Evolutionary conservation across 208 protist species (phyloP).

Genomic region (Acanthamoeba pearcei): DNA sequence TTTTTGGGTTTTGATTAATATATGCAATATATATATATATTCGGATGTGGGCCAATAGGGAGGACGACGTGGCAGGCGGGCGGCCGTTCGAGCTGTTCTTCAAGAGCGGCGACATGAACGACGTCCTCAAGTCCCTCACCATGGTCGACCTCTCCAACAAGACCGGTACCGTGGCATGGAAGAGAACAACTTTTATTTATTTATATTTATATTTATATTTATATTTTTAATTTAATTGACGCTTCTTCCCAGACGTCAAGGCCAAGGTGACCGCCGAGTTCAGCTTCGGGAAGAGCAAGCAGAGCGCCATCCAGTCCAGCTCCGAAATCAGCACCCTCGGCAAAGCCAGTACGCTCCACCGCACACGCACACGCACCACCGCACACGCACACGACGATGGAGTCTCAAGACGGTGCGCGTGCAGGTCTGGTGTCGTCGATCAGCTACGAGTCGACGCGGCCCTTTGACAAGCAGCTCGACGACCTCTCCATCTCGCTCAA

Average conservation of each 20-base stretch:
- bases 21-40: too few relatives aligned
- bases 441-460: constrained; percentile 19
- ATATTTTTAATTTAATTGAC: too few relatives aligned
- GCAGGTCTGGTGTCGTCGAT: constrained; percentile 32
- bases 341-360: background rate
- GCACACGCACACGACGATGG: background rate
- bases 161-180: too few relatives aligned
- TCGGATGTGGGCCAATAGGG: too few relatives aligned
- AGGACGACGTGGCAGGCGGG: background rate
- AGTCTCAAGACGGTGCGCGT: background rate
- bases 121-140: constrained; percentile 29
- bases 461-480: constrained; percentile 13
- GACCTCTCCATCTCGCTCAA: constrained; percentile 28
- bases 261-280: background rate
- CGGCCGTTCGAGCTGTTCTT: background rate
- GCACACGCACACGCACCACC: background rate
- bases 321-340: background rate
- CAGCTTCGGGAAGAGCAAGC: background rate
- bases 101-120: constrained; percentile 38
- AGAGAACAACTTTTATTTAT: too few relatives aligned
- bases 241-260: background rate
- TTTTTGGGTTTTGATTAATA: too few relatives aligned
- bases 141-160: background rate
- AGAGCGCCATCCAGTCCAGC: background rate
- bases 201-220: background rate